phyloP scores from a whole-genome alignment of 768 basidiomycete genomes.

The Amanita rubescens region DNA sequence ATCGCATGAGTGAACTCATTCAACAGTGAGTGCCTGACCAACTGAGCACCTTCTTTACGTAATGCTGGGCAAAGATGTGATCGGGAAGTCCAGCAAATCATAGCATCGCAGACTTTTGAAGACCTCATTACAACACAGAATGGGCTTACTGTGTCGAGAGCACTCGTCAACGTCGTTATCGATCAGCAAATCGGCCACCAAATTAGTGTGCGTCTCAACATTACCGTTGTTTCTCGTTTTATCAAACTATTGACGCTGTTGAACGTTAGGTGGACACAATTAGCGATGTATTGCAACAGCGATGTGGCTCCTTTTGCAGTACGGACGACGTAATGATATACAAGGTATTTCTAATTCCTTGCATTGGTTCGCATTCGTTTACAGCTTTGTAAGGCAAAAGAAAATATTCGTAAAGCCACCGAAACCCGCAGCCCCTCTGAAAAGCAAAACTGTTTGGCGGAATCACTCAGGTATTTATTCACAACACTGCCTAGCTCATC shows the following conservation, averaged over 20 bases:
- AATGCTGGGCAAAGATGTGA: constrained; percentile 51
- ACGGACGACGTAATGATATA: constrained; percentile 97
- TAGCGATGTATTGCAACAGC: constrained; percentile 87
- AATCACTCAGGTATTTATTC: constrained; percentile 71
- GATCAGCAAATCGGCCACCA: constrained; percentile 98
- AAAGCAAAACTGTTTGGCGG: constrained; percentile 70
- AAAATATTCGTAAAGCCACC: constrained; percentile 85
- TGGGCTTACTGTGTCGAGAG: constrained; percentile 83
- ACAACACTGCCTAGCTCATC: constrained; percentile 2
- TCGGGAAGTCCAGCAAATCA: constrained; percentile 57
- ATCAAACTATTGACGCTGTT: constrained; percentile 7
- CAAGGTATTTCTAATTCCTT: constrained; percentile 47
- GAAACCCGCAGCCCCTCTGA: constrained; percentile 71
- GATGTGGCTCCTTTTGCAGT: constrained; percentile 97
- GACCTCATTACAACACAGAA: constrained; percentile 78
- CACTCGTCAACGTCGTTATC: constrained; percentile 90
- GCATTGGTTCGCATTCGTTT: not conserved
- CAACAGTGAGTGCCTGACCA: constrained; percentile 47
- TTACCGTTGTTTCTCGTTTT: not conserved
- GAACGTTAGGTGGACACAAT: constrained; percentile 84
- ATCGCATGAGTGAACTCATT: constrained; percentile 80
- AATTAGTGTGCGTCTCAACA: constrained; percentile 60
- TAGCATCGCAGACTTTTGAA: constrained; percentile 72
- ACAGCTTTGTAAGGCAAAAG: constrained; percentile 61
- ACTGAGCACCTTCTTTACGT: constrained; percentile 1